Conservation (phyloP, 768 basidiomycete genomes). For the Filobasidium floriforme region DNA sequence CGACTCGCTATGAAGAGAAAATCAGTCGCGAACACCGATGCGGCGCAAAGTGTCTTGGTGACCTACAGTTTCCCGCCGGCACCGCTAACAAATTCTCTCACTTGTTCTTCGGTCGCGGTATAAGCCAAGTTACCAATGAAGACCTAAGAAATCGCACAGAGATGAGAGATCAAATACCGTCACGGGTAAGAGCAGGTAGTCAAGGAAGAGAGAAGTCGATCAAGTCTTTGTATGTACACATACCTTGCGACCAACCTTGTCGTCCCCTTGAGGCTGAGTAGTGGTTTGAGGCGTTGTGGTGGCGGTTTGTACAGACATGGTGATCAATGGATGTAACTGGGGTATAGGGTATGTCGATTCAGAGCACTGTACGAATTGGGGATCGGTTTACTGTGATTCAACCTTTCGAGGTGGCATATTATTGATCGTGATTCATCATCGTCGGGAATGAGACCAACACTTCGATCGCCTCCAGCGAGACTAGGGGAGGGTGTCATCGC, state of each 20-base stretch:
- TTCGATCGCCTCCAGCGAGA: too few species aligned
- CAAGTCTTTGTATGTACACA: neutral
- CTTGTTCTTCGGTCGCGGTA: slow-evolving; percentile 37
- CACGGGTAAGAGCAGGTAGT: neutral
- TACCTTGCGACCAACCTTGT: slow-evolving; percentile 18
- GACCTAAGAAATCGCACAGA: slow-evolving; percentile 27
- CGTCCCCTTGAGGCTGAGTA: slow-evolving; percentile 8
- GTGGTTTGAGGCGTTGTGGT: neutral
- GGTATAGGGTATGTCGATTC: neutral
- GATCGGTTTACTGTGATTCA: too few species aligned
- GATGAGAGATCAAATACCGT: neutral
- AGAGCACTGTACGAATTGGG: too few species aligned
- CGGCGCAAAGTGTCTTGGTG: neutral
- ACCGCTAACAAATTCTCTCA: slow-evolving; percentile 32
- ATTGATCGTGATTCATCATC: too few species aligned
- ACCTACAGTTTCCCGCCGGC: slow-evolving; percentile 40
- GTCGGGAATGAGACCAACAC: too few species aligned
- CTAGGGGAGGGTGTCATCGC: too few species aligned
- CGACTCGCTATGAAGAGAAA: slow-evolving; percentile 22
- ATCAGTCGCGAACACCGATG: neutral
- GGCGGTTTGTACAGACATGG: neutral
- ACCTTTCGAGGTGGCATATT: too few species aligned
- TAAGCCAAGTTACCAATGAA: slow-evolving; percentile 44
- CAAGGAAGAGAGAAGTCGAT: neutral
- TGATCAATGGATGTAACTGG: neutral